phyloP scores from a whole-genome alignment of 768 basidiomycete genomes.

The Rhodotorula taiwanensis region DNA sequence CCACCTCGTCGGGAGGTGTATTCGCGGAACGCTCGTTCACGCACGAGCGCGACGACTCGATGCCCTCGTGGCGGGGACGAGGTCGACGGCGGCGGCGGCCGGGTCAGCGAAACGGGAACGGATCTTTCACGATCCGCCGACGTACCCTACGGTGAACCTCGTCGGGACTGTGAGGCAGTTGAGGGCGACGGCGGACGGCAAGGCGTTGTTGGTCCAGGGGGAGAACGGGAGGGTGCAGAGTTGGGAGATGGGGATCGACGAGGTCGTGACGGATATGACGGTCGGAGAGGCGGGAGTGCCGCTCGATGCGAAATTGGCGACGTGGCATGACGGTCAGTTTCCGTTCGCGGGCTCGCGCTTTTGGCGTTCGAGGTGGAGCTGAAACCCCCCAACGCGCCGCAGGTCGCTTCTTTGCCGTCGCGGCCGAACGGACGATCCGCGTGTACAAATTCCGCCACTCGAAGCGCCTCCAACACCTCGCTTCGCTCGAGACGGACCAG shows the following conservation, averaged over 20 bases:
- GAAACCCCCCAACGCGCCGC: neutral
- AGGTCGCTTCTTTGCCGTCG: conserved; percentile 7
- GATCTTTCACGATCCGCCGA: neutral
- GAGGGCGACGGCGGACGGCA: neutral
- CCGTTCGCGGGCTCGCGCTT: neutral
- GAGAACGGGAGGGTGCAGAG: conserved; percentile 13
- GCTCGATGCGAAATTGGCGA: neutral
- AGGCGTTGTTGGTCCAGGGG: conserved; percentile 1
- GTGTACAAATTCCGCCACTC: conserved; percentile 8
- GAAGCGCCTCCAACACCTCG: neutral
- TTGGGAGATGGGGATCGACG: conserved; percentile 19
- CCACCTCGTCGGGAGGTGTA: conserved; percentile 11
- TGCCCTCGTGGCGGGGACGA: neutral
- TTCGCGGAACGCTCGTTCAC: conserved; percentile 8
- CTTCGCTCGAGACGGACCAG: neutral
- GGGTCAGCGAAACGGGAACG: no score
- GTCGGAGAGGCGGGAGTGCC: neutral
- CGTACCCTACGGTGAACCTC: neutral
- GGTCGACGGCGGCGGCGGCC: no score
- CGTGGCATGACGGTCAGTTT: conserved; percentile 17
- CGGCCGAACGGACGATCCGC: conserved; percentile 1
- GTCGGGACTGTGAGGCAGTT: conserved; percentile 11
- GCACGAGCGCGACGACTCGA: neutral
- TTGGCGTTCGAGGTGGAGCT: neutral
- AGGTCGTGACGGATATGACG: neutral